phyloP scores from a whole-genome alignment of 2,329 filamentous ascomycete genomes.

The Penicillium glabrum region DNA sequence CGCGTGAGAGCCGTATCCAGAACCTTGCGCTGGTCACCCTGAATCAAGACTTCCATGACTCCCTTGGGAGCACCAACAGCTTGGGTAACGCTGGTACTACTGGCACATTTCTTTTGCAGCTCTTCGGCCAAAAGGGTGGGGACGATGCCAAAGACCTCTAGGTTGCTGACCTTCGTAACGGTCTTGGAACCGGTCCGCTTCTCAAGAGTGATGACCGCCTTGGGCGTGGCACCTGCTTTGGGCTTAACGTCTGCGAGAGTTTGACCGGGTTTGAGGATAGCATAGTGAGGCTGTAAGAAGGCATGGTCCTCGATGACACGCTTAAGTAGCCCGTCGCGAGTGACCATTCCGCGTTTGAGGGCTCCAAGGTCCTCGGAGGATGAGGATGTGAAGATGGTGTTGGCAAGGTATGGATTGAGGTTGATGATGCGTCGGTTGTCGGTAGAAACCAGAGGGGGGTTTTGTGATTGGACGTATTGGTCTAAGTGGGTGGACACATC shows the following conservation, averaged over 20 bases:
- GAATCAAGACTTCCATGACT: conserved; percentile 66
- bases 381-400: conserved; percentile 58
- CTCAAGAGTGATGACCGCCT: conserved; percentile 60
- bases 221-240: conserved; percentile 61
- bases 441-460: conserved; percentile 51
- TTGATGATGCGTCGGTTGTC: conserved; percentile 63
- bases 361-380: conserved; percentile 57
- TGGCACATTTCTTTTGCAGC: conserved; percentile 66
- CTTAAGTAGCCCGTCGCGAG: conserved; percentile 61
- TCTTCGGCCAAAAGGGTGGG: conserved; percentile 64
- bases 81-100: conserved; percentile 65
- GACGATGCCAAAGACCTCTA: conserved; percentile 63
- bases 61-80: conserved; percentile 62
- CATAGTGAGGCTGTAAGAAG: conserved; percentile 56
- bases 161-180: conserved; percentile 61
- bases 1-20: conserved; percentile 60
- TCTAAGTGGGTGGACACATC: conserved; percentile 60
- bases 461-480: conserved; percentile 59
- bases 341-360: conserved; percentile 57
- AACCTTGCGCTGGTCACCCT: conserved; percentile 64
- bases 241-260: conserved; percentile 53
- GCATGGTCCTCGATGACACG: conserved; percentile 53
- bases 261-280: conserved; percentile 50
- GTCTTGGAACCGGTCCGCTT: conserved; percentile 67
- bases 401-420: conserved; percentile 63